phyloP scores from a whole-genome alignment of 805 yeast species.

The Starmera pachycereana region DNA sequence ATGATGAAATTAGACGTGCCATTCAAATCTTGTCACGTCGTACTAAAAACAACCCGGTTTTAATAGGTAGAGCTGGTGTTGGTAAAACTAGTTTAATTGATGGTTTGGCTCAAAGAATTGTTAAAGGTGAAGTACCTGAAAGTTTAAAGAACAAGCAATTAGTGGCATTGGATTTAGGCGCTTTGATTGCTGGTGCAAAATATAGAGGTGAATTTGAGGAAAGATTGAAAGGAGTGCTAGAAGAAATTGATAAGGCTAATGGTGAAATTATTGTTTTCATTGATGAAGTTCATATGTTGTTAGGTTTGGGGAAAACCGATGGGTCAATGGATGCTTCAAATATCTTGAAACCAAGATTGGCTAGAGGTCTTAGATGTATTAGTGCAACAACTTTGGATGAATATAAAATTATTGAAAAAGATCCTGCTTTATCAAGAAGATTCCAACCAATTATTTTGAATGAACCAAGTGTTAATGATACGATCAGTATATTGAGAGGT shows the following conservation, averaged over 20 bases:
- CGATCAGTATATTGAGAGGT: conserved; percentile 87
- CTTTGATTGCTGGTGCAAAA: conserved; percentile 89
- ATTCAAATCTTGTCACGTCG: conserved; percentile 86
- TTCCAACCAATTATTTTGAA: conserved; percentile 80
- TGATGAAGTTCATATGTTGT: conserved; percentile 81
- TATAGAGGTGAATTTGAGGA: conserved; percentile 95
- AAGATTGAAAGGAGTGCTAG: conserved; percentile 68
- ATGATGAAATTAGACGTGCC: conserved; percentile 88
- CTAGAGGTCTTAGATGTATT: conserved; percentile 89
- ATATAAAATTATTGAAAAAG: conserved; percentile 90
- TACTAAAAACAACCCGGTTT: conserved; percentile 90
- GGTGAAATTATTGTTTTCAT: conserved; percentile 75
- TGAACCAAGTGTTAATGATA: conserved; percentile 86
- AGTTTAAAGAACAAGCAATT: conserved; percentile 80
- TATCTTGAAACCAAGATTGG: conserved; percentile 83
- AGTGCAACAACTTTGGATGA: conserved; percentile 97
- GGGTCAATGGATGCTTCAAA: conserved; percentile 96
- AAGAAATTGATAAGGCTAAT: conserved; percentile 71
- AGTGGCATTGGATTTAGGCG: conserved; percentile 78
- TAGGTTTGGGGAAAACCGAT: conserved; percentile 88
- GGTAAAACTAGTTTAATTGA: conserved; percentile 97
- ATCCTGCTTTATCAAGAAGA: conserved; percentile 90
- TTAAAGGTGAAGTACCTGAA: conserved; percentile 90
- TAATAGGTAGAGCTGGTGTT: conserved; percentile 95
- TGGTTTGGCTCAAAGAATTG: conserved; percentile 89